Percentiles rank a stretch among this genome's conserved stretches.
Conservation (phyloP, 2,329 filamentous ascomycete species). For the Trichoderma hamatum region DNA sequence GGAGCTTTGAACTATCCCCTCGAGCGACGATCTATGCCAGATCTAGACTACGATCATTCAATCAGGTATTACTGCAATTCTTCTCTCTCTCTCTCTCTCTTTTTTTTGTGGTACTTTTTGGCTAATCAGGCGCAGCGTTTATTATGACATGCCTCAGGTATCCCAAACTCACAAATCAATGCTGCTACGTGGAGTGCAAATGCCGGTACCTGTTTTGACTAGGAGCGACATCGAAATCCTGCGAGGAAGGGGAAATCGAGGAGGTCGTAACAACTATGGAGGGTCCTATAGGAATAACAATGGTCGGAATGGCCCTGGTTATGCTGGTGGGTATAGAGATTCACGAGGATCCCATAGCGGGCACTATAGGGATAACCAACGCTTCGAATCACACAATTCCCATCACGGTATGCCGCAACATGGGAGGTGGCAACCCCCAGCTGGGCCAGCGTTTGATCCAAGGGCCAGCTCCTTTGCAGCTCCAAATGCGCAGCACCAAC, state of each 20-base stretch:
- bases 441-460: conserved; percentile 2
- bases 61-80: conserved; percentile 62
- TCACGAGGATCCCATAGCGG: conserved; percentile 5
- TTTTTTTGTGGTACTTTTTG: background rate
- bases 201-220: conserved; percentile 72
- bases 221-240: conserved; percentile 75
- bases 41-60: conserved; percentile 82
- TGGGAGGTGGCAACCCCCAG: conserved; percentile 13
- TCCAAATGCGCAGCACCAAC: conserved; percentile 1
- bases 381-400: background rate
- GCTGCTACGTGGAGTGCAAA: conserved; percentile 80
- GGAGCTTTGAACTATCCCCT: conserved; percentile 79
- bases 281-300: conserved; percentile 26
- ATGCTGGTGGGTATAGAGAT: conserved; percentile 35
- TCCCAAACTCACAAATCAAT: conserved; percentile 85
- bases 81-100: background rate
- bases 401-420: conserved; percentile 27
- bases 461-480: background rate
- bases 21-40: conserved; percentile 69
- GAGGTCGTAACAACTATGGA: conserved; percentile 38
- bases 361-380: conserved; percentile 30
- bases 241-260: conserved; percentile 64
- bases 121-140: conserved; percentile 62
- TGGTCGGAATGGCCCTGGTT: conserved; percentile 34
- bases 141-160: conserved; percentile 79